These are phyloP conservation scores for Physocladia obscura DNA, from an alignment of 192 early-diverging fungal genomes.

Conservation along the genomic window DNA sequence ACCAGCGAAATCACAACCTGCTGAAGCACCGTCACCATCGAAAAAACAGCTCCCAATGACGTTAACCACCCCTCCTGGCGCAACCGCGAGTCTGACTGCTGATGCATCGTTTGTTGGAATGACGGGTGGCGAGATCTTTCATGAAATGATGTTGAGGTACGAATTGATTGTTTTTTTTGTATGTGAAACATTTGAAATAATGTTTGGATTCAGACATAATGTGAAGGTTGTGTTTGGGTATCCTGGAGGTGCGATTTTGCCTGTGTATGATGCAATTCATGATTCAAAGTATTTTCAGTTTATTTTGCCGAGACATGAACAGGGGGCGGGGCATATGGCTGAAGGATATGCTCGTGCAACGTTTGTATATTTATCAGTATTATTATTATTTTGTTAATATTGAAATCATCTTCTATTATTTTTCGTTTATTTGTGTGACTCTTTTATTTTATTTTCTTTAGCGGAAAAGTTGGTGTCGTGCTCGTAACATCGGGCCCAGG, in stretches of 20 bases:
- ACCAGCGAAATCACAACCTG: no score
- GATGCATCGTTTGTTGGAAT: conserved; percentile 79
- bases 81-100: conserved; percentile 7
- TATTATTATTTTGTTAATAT: no score
- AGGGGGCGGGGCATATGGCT: conserved; percentile 98
- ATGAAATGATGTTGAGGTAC: conserved; percentile 97
- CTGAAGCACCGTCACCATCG: background rate
- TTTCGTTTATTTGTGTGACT: no score
- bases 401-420: no score
- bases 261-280: conserved; percentile 98
- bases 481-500: conserved; percentile 93
- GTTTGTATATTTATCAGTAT: no score
- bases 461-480: conserved; percentile 75
- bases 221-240: conserved; percentile 97
- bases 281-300: conserved; percentile 94
- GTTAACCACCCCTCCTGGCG: background rate
- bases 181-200: no score
- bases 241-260: conserved; percentile 97
- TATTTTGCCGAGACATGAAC: conserved; percentile 94
- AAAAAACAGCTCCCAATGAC: conserved; percentile 8
- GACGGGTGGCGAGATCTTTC: conserved; percentile 97
- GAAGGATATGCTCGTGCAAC: conserved; percentile 92
- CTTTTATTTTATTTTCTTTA: no score
- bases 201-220: no score
- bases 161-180: conserved; percentile 93